phyloP scores from a whole-genome alignment of 2,329 filamentous ascomycete genomes.

The Colletotrichum graminicola region DNA sequence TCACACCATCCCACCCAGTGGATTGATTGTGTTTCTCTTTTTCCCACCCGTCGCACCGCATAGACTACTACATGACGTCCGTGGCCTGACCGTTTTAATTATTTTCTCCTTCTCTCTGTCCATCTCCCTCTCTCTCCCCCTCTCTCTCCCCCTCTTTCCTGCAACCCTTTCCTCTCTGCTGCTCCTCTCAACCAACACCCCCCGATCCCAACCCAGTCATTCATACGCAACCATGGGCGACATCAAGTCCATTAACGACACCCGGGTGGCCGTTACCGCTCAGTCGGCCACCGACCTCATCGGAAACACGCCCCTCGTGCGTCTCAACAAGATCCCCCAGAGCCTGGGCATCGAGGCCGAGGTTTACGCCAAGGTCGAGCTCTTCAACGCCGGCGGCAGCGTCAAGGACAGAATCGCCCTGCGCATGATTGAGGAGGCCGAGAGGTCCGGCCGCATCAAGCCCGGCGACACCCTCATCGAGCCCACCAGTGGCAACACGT shows the following conservation, averaged over 20 bases:
- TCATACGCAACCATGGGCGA: conserved; percentile 40
- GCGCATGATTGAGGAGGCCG: conserved; percentile 97
- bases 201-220: not conserved
- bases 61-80: not conserved
- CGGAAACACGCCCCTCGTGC: conserved; percentile 94
- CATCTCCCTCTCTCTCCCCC: not conserved
- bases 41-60: not conserved
- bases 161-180: not conserved
- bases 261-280: conserved; percentile 52
- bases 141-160: not conserved
- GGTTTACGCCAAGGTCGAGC: conserved; percentile 91
- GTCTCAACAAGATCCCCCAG: conserved; percentile 91
- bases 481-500: conserved; percentile 96
- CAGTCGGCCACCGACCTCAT: conserved; percentile 86
- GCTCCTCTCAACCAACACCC: not conserved
- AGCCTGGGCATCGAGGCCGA: conserved; percentile 90
- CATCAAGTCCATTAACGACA: conserved; percentile 39
- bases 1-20: conserved; percentile 37
- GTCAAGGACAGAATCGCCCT: conserved; percentile 96
- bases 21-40: conserved; percentile 41
- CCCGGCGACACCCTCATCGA: conserved; percentile 97
- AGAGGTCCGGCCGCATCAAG: conserved; percentile 92
- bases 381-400: conserved; percentile 93
- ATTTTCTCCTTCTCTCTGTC: not conserved
- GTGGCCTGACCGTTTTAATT: conserved; percentile 13